Evolutionary conservation across 345 rosid genomes (phyloP).

Genomic region (Lepidium aucheri): DNA sequence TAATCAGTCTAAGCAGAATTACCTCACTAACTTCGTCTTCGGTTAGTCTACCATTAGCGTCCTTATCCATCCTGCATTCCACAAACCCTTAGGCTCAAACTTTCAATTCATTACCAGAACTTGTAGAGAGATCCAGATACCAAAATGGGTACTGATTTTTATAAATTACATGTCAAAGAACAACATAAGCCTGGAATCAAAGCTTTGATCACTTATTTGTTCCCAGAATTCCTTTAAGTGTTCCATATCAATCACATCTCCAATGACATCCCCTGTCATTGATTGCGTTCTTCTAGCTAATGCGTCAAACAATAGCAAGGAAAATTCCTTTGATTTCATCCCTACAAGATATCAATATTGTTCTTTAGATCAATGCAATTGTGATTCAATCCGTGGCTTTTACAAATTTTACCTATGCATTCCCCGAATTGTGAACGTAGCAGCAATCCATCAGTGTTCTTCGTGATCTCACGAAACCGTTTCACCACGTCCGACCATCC

Average conservation of each 20-base stretch:
- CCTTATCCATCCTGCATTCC: constrained; percentile 60
- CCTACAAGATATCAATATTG: constrained; percentile 28
- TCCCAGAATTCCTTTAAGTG: constrained; percentile 56
- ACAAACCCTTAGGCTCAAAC: neutral
- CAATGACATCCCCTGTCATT: constrained; percentile 9
- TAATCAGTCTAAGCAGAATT: neutral
- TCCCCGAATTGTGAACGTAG: constrained; percentile 48
- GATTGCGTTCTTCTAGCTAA: constrained; percentile 37
- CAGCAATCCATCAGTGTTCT: constrained; percentile 35
- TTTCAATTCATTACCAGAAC: neutral
- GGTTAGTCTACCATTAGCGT: constrained; percentile 59
- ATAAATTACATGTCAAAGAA: constrained; percentile 57
- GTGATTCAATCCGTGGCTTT: neutral
- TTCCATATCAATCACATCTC: constrained; percentile 35
- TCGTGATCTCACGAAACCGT: constrained; percentile 43
- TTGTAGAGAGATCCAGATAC: neutral
- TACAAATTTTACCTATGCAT: constrained; percentile 44
- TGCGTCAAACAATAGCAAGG: constrained; percentile 50
- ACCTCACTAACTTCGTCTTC: constrained; percentile 63
- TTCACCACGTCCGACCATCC: constrained; percentile 57
- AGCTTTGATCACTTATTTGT: constrained; percentile 54
- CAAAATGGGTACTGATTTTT: neutral
- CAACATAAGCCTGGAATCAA: constrained; percentile 57
- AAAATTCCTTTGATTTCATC: constrained; percentile 60
- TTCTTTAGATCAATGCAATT: too few relatives aligned